Percentiles rank a stretch among this genome's conserved stretches.
These are phyloP conservation scores for Backusella australiensis DNA, from an alignment of 192 early-diverging fungal species.

Conservation along the genomic window DNA sequence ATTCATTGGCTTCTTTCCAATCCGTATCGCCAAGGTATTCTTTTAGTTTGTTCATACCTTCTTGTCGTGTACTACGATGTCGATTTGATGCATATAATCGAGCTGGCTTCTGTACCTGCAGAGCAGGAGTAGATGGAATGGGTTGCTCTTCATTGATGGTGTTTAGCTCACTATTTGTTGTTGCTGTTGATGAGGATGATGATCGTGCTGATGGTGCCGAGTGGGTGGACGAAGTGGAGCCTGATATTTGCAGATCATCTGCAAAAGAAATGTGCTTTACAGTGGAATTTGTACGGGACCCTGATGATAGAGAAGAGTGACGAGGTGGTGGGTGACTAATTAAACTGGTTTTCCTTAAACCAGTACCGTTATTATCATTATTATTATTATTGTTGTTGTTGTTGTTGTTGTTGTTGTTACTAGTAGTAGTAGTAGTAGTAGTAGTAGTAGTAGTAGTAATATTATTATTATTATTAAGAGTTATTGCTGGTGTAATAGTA, in stretches of 20 bases:
- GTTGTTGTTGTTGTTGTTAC: neutral
- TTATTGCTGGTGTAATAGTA: neutral
- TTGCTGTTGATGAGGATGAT: neutral
- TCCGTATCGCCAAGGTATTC: conserved; percentile 32
- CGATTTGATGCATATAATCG: conserved; percentile 30
- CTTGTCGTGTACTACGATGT: conserved; percentile 33
- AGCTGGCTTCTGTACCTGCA: neutral
- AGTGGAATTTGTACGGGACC: conserved; percentile 2
- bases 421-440: too few relatives aligned
- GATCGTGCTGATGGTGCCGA: neutral
- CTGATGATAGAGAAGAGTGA: conserved; percentile 25
- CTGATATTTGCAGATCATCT: neutral
- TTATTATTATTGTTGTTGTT: neutral
- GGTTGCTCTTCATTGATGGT: neutral
- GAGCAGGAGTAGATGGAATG: neutral
- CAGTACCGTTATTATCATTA: neutral
- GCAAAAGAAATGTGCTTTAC: neutral
- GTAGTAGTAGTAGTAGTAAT: too few relatives aligned
- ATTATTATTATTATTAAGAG: neutral
- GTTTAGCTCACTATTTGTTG: neutral
- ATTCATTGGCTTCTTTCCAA: conserved; percentile 37
- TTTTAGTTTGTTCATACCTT: conserved; percentile 36
- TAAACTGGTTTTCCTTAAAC: neutral
- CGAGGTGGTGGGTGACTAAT: conserved; percentile 29
- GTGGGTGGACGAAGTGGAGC: neutral